phyloP scores from a whole-genome alignment of 441 rosid genomes.

The Euphorbia corollata region DNA sequence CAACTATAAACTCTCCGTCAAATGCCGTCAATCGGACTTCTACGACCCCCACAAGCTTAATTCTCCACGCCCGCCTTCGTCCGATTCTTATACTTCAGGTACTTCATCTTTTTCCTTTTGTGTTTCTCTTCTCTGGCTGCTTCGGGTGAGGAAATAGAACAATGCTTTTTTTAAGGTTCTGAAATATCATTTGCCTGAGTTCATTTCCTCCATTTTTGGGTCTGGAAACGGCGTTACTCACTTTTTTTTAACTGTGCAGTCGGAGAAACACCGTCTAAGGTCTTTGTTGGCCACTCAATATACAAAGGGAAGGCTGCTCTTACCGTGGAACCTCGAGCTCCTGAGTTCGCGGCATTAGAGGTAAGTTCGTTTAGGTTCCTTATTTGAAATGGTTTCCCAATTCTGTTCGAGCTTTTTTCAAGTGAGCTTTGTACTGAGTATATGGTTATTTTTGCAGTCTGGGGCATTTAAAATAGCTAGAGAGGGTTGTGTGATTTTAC shows the following conservation, averaged over 20 bases:
- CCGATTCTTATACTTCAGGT: constrained; percentile 28
- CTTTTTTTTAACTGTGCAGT: constrained; percentile 24
- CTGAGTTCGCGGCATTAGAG: constrained; percentile 68
- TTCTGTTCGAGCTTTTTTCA: neutral
- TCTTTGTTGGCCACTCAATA: constrained; percentile 71
- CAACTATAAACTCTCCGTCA: constrained; percentile 30
- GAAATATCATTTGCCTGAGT: neutral
- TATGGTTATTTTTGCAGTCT: constrained; percentile 40
- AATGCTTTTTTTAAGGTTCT: neutral
- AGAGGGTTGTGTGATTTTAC: constrained; percentile 66
- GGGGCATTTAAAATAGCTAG: constrained; percentile 66
- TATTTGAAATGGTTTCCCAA: neutral
- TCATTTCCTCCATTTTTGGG: neutral
- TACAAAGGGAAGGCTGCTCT: constrained; percentile 97
- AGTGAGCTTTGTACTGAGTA: constrained; percentile 1
- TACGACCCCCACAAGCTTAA: constrained; percentile 34
- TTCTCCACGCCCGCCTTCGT: constrained; percentile 23
- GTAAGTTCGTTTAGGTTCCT: constrained; percentile 26
- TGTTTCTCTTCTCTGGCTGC: neutral
- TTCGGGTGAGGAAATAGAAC: too few relatives aligned
- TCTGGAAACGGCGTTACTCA: neutral
- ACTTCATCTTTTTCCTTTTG: neutral
- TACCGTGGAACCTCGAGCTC: constrained; percentile 69
- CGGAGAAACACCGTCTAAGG: constrained; percentile 42
- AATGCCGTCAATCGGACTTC: constrained; percentile 58